These are phyloP conservation scores for Sphaerulina vaccinii DNA, from an alignment of 2,329 filamentous ascomycete genomes.

Conservation along the genomic window DNA sequence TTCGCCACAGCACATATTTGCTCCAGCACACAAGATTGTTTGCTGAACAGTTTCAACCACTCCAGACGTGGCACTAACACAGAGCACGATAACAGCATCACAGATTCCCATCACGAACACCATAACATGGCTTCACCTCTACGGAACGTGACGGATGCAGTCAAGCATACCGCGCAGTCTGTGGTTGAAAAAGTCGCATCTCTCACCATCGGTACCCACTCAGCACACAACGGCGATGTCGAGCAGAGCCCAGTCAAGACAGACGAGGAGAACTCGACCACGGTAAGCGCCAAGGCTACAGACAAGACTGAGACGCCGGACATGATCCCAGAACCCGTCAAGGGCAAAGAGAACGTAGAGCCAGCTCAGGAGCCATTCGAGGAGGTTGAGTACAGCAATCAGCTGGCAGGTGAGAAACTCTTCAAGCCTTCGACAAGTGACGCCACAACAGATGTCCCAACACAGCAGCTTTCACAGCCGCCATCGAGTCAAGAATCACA, in stretches of 20 bases:
- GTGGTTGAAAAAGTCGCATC: background rate
- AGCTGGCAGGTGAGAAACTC: background rate
- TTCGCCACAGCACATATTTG: background rate
- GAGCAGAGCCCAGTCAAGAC: background rate
- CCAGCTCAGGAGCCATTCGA: background rate
- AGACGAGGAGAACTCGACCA: background rate
- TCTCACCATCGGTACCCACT: background rate
- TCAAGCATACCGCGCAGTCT: background rate
- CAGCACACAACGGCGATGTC: background rate
- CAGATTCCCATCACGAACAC: background rate
- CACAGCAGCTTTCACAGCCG: background rate
- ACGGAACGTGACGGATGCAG: background rate
- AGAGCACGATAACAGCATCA: constrained; percentile 3
- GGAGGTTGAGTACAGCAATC: background rate
- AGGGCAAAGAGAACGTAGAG: background rate
- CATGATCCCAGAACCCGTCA: background rate
- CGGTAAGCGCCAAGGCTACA: background rate
- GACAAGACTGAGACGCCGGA: background rate
- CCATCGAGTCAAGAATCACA: background rate
- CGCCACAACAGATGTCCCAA: background rate
- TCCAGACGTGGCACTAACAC: constrained; percentile 6
- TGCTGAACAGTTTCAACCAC: constrained; percentile 2
- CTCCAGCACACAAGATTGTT: constrained; percentile 6
- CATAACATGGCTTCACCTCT: constrained; percentile 6
- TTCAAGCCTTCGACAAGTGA: background rate